Conservation (phyloP, 768 basidiomycete species). For the Lanmaoa pseudosensibilis region DNA sequence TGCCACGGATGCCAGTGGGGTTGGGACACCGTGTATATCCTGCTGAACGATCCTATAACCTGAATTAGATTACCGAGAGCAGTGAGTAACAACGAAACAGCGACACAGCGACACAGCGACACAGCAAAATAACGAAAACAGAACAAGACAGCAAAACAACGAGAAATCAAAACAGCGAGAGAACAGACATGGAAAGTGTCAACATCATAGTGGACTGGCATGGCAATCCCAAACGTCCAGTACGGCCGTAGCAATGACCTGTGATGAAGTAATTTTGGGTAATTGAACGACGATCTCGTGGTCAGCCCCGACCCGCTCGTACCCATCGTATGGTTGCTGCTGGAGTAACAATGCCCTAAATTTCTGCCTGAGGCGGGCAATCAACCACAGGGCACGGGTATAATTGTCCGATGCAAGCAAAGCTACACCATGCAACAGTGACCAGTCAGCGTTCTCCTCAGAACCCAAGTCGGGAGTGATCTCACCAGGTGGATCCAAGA, state of each 20-base stretch:
- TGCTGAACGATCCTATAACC: not conserved
- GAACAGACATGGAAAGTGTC: not conserved
- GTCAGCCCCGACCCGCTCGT: constrained; percentile 10
- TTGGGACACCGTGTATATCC: too few relatives aligned
- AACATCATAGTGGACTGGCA: not conserved
- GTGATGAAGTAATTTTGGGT: not conserved
- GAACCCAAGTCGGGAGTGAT: not conserved
- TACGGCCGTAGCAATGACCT: not conserved
- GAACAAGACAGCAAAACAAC: not conserved
- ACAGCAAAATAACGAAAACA: not conserved
- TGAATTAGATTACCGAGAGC: not conserved
- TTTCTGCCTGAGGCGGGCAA: constrained; percentile 2
- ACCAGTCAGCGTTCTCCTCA: not conserved
- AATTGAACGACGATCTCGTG: not conserved
- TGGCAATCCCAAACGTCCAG: not conserved
- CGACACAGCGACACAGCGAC: not conserved
- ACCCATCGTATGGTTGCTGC: not conserved
- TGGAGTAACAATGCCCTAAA: constrained; percentile 6
- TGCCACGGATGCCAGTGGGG: not conserved
- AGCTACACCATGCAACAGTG: not conserved
- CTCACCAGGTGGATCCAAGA: not conserved
- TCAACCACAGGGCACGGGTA: not conserved
- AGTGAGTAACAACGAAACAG: not conserved
- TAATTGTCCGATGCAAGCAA: not conserved
- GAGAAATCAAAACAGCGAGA: not conserved